Base-by-base conservation (phyloP, 768 basidiomycete species). In the Lactifluus volemus region DNA sequence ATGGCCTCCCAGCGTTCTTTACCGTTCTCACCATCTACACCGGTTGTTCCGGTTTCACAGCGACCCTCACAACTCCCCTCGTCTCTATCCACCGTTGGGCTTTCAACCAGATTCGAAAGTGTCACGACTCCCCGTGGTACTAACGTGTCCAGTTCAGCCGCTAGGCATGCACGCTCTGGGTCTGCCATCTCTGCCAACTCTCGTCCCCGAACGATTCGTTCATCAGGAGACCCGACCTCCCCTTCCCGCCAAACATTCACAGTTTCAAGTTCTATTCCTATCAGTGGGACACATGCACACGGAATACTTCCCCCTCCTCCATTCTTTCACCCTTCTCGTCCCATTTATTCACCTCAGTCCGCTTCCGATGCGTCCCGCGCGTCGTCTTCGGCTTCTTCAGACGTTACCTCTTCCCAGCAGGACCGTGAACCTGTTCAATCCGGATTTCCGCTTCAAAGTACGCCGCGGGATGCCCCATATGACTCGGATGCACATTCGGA, bases 221-320 rank as follows among this genome's bases (percentile, higher is more conserved):
- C 63, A 38, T n/a, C 34, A 10, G 55, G 21, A 36, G 65, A 66
- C 51, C 65, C 63, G 12, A 60, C 44, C 38, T 58, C 65, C 14
- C 63, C 65, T 2, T 42, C 60, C 25, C 60, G 52, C 34, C 53
- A 51, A 47, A 29, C 59, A 29, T 66, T 60, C 17, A 14, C 45
- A 9, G 19, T 29, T 52, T 48, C 61, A 14, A 36, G 15, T 19
- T 51, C 63, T 54, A n/a, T 66, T 12, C 52, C 61, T 38, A 53
- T 55, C 39, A 60, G 54, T 42, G 60, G 60, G 1, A 85, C 86
- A 0, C 86, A 89, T 70, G 84, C 84, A 12, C 81, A 83, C 48
- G 89, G 88, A 36, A 86, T 91, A 19, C 83, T 85, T 58, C 88
- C 91, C 15, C 84, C 88, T 10, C 82, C 88, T 5, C 85, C 86